Conservation (phyloP, 2,329 filamentous ascomycete genomes). For the Hymenotorrendiella dingleyae region DNA sequence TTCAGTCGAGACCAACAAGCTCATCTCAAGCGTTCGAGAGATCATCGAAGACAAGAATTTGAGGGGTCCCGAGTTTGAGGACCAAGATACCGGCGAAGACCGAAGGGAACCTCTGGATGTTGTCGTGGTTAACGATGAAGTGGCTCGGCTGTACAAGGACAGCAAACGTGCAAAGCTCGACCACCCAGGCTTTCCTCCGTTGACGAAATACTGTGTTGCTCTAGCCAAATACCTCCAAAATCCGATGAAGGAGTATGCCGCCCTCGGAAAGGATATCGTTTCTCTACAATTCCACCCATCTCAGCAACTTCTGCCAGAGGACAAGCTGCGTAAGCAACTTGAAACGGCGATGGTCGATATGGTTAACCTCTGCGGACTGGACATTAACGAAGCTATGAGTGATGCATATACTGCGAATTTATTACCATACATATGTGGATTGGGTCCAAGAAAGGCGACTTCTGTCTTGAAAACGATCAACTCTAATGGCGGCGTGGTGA, state of each 20-base stretch:
- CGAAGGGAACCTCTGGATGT: constrained; percentile 78
- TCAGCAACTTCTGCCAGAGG: constrained; percentile 80
- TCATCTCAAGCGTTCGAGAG: constrained; percentile 74
- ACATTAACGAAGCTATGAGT: constrained; percentile 84
- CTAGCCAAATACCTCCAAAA: constrained; percentile 90
- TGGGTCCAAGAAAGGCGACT: constrained; percentile 87
- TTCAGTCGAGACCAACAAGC: constrained; percentile 76
- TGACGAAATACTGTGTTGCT: constrained; percentile 84
- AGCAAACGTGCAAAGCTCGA: constrained; percentile 74
- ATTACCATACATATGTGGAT: constrained; percentile 82
- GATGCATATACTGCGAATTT: constrained; percentile 81
- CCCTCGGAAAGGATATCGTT: constrained; percentile 78
- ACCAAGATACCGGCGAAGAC: constrained; percentile 69
- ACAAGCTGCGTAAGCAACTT: constrained; percentile 78
- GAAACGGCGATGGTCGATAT: constrained; percentile 98
- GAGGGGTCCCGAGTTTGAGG: constrained; percentile 74
- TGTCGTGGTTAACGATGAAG: constrained; percentile 90
- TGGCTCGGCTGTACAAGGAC: constrained; percentile 92
- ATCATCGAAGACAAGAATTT: constrained; percentile 74
- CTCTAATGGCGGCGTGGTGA: constrained; percentile 79
- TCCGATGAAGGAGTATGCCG: constrained; percentile 93
- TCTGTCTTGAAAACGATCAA: constrained; percentile 85
- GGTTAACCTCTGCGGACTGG: constrained; percentile 93
- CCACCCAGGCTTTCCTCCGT: constrained; percentile 70
- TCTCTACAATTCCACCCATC: constrained; percentile 86